Evolutionary conservation across 140 eudicot genomes (phyloP), one percentile per base, ranked within the genome.

Genomic region (Senecio squalidus): DNA sequence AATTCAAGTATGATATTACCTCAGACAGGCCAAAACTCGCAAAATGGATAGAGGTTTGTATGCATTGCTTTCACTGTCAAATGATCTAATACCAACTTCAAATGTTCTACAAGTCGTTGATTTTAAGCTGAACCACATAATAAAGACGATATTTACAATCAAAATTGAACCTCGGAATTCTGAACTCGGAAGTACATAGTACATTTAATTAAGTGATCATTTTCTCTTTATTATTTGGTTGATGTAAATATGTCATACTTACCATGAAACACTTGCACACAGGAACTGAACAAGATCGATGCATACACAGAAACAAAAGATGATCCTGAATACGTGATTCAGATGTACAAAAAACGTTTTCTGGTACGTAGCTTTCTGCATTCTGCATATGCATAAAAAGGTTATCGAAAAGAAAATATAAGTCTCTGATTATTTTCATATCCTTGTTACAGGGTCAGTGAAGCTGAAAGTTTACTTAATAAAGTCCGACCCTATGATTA

Each of bases 1-100:
- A 55, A 33, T 78, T 25, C 60, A 79, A 86, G 52, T 70, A 80
- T 86, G 95, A 91, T 70, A 51, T 91, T 33, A 76, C 87, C 25
- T 45, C 88, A 13, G 98, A 86, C 72, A 83, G 91, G 54, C 98
- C 96, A 56, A 83, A 91, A 44, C 44, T 91, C 65, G 74, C 94
- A 22, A 22, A 72, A 34, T 86, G 90, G 85, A 69, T 83, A 63
- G 75, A 86, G 96, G 98, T 89, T 79, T 45, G 18, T 33, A 1
- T 41, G 9, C n/a, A 9, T 29, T 36, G 5, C n/a, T 34, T 34
- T 34, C 40, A 34, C 9, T 3, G 41, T 34, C 41, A 34, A 9
- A 34, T 34, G 3, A 9, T 34, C 41, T 34, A 34, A 4, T 34
- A 8, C 3, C 2, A 33, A 3, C 39, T 33, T 33, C 2, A n/a